phyloP scores from a whole-genome alignment of 176 grass and related monocot genomes.

The Oryza brachyantha region DNA sequence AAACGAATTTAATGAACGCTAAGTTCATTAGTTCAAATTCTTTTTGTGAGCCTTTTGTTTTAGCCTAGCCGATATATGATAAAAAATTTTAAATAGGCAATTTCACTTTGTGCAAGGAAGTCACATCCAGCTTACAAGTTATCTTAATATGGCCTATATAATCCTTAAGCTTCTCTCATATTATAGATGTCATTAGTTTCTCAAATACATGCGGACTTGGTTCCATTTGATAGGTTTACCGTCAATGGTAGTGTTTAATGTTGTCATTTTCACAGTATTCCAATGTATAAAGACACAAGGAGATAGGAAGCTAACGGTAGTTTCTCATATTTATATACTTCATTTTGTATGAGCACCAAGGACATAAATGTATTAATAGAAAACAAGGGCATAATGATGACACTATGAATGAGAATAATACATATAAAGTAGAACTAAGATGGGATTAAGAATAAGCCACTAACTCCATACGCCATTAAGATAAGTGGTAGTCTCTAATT shows the following conservation, averaged over 20 bases:
- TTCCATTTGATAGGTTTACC: background rate
- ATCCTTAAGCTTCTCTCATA: background rate
- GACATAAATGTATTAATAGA: slow-evolving; percentile 4
- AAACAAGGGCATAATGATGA: background rate
- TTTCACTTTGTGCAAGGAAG: background rate
- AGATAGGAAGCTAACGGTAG: background rate
- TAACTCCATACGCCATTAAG: background rate
- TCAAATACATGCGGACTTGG: background rate
- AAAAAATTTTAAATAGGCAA: background rate
- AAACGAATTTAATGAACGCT: background rate
- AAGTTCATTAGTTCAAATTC: background rate
- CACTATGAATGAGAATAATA: background rate
- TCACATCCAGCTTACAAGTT: background rate
- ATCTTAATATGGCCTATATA: background rate
- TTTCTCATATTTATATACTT: slow-evolving; percentile 4
- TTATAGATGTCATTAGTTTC: background rate
- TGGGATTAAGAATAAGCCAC: background rate
- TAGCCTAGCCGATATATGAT: background rate
- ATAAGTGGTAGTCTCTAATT: background rate
- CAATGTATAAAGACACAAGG: background rate
- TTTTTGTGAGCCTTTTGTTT: background rate
- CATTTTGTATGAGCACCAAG: background rate
- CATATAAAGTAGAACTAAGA: slow-evolving; percentile 9
- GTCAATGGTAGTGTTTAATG: background rate
- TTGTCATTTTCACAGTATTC: background rate